phyloP scores from a whole-genome alignment of 257 asterid genomes.

The Paulownia fortunei region DNA sequence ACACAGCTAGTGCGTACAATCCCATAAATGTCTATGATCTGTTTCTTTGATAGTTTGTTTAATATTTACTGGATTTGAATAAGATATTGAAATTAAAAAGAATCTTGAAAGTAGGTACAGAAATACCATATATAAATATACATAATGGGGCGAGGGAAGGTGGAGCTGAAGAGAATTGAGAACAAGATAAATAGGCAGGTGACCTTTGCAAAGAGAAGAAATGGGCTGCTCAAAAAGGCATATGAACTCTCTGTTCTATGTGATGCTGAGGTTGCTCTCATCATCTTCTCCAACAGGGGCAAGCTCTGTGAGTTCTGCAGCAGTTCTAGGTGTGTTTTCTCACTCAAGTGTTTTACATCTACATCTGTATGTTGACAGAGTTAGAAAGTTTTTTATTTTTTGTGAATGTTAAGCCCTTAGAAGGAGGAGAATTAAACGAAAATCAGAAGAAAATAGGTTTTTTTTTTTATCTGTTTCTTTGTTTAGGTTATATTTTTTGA shows the following conservation, averaged over 20 bases:
- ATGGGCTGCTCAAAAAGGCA: conserved; percentile 72
- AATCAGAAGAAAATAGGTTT: neutral
- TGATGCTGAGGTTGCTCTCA: conserved; percentile 77
- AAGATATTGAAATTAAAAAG: neutral
- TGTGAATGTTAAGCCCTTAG: neutral
- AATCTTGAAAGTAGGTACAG: conserved; percentile 28
- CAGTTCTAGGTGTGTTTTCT: conserved; percentile 49
- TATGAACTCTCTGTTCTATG: conserved; percentile 68
- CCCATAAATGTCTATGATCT: conserved; percentile 34
- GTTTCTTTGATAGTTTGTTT: conserved; percentile 29
- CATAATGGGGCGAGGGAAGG: conserved; percentile 74
- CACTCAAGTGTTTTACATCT: neutral
- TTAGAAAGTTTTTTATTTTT: neutral
- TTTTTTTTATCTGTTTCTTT: neutral
- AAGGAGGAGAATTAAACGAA: neutral
- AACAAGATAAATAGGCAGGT: conserved; percentile 78
- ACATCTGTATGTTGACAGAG: neutral
- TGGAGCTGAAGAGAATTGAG: conserved; percentile 75
- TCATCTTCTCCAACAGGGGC: conserved; percentile 73
- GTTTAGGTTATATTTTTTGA: neutral
- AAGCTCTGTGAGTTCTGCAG: conserved; percentile 78
- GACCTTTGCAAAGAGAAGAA: conserved; percentile 73
- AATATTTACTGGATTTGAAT: neutral
- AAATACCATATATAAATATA: conserved; percentile 7
- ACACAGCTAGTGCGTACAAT: neutral